Evolutionary conservation across 257 asterid genomes (phyloP).

Genomic region (Asclepias syriaca): DNA sequence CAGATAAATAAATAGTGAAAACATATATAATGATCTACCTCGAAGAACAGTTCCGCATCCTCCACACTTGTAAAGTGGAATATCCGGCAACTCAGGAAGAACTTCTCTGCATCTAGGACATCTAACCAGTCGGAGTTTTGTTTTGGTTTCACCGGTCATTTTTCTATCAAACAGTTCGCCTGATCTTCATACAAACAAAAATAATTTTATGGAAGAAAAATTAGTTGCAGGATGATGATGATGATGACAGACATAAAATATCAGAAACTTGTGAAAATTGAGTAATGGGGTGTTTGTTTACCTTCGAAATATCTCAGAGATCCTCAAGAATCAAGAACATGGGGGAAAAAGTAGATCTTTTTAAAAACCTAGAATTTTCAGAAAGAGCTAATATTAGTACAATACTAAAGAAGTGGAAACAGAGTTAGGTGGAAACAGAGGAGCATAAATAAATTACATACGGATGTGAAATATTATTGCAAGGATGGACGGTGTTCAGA

Average conservation of each 20-base stretch:
- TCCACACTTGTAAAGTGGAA: constrained; percentile 69
- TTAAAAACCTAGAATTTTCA: not conserved
- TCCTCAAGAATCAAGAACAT: not conserved
- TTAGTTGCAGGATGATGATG: not conserved
- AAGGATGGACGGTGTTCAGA: not conserved
- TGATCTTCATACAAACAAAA: not conserved
- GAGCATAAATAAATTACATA: not conserved
- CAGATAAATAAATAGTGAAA: not conserved
- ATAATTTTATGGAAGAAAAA: not conserved
- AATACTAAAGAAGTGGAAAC: not conserved
- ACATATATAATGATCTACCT: constrained; percentile 34
- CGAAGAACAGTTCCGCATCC: constrained; percentile 70
- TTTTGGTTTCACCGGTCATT: constrained; percentile 44
- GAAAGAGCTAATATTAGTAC: not conserved
- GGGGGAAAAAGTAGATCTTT: not conserved
- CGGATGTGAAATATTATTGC: not conserved
- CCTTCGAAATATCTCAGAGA: not conserved
- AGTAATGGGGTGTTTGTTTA: not conserved
- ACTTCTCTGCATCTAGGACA: constrained; percentile 66
- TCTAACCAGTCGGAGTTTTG: constrained; percentile 59
- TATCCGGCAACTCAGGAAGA: constrained; percentile 57
- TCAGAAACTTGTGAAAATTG: not conserved
- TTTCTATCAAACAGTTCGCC: constrained; percentile 1
- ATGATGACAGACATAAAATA: not conserved
- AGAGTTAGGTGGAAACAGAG: not conserved